A percentile compares a stretch with the other conserved stretches of the same genome.
phyloP scores from a whole-genome alignment of 2,329 filamentous ascomycete species.

The Cercospora sp. region DNA sequence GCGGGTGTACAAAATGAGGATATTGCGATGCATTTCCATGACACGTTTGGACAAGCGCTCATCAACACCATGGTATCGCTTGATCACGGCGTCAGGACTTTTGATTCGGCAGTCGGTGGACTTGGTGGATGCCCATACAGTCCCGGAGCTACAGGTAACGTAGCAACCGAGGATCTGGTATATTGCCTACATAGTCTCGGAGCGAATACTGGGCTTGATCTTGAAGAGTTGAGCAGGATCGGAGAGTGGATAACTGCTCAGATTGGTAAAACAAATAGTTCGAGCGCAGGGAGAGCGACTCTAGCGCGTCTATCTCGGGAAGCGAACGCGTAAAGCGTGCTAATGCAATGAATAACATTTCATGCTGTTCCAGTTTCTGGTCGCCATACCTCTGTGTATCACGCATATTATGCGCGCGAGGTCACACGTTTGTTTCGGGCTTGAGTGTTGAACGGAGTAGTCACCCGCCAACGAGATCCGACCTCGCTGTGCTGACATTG shows the following conservation, averaged over 20 bases:
- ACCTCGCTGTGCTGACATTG: background rate
- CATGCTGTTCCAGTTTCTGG: background rate
- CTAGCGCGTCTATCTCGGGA: constrained; percentile 31
- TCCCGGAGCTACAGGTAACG: constrained; percentile 82
- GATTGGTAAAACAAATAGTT: constrained; percentile 63
- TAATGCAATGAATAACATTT: background rate
- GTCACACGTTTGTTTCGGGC: background rate
- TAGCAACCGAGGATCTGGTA: constrained; percentile 80
- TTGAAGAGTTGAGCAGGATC: constrained; percentile 66
- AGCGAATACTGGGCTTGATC: constrained; percentile 70
- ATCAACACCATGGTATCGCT: constrained; percentile 77
- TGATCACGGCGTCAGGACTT: constrained; percentile 73
- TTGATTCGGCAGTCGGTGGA: constrained; percentile 77
- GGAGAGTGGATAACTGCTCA: constrained; percentile 70
- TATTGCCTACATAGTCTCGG: constrained; percentile 73
- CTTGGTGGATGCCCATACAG: constrained; percentile 83
- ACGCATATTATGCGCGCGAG: background rate
- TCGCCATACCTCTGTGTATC: background rate
- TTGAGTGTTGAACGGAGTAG: background rate
- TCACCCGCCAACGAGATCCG: background rate
- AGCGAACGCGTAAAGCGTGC: constrained; percentile 9
- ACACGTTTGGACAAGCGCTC: constrained; percentile 84
- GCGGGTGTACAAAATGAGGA: constrained; percentile 69
- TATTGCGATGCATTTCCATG: constrained; percentile 79
- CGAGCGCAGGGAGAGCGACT: constrained; percentile 65